Percentiles rank a stretch among this genome's conserved stretches.
Evolutionary conservation across 176 grass and related monocot species (phyloP).

Genomic region (Oryza meridionalis): DNA sequence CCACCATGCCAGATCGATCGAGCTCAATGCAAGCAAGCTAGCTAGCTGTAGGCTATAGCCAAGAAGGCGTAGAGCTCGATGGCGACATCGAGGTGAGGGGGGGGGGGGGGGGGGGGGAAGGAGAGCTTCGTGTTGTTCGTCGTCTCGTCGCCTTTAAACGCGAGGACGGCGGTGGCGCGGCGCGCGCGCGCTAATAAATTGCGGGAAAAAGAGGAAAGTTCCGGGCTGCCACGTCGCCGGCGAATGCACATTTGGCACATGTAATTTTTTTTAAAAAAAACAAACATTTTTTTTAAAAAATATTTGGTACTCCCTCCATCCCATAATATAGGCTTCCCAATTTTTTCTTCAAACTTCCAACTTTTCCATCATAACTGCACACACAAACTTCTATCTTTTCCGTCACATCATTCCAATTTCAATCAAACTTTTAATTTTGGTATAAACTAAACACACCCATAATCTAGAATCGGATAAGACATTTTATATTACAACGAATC

Average conservation of each 20-base stretch:
- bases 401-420: too few relatives aligned
- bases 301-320: too few relatives aligned
- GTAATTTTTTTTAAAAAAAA: too few relatives aligned
- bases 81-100: conserved; percentile 43
- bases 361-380: too few relatives aligned
- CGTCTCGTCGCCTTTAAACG: not conserved
- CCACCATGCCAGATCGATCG: conserved; percentile 33
- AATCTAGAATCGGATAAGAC: too few relatives aligned
- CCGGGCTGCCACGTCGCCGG: conserved; percentile 10
- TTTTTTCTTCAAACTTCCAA: too few relatives aligned
- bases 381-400: too few relatives aligned
- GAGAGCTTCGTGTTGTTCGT: not conserved
- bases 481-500: too few relatives aligned
- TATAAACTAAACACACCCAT: too few relatives aligned
- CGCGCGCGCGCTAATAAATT: not conserved
- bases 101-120: not conserved
- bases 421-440: too few relatives aligned
- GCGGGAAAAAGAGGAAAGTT: conserved; percentile 38
- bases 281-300: too few relatives aligned
- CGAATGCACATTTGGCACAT: not conserved
- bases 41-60: not conserved
- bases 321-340: too few relatives aligned
- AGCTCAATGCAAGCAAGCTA: not conserved
- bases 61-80: not conserved
- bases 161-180: not conserved